Base-by-base conservation (phyloP, 352 stramenopile genomes). In the Phytophthora meadii region DNA sequence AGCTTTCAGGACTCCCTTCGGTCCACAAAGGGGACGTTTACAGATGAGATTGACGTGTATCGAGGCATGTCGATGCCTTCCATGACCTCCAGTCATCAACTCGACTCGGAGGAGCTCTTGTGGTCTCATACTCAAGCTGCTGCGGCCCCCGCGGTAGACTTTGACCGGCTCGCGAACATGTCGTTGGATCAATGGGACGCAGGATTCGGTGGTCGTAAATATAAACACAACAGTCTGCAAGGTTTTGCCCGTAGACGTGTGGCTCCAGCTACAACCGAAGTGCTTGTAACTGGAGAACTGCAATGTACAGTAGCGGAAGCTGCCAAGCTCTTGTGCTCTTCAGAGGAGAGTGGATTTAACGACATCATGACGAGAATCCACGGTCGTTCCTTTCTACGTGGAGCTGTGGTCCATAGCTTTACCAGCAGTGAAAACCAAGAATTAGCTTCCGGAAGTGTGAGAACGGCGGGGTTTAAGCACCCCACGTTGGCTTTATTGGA, bases 401-500 rank as follows among this genome's bases (percentile, higher is more conserved):
- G 71, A 24, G 41, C 57, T 1, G 34, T 84, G 8, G 54, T 81
- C 24, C 74, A 82, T 54, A 61, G 47, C 17, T 57, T 76, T 22
- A 39, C 46, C 3, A 65, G 30, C 37, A n/a, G 12, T 3, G 28
- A 39, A 0, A 32, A 37, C 7, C 37, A 49, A 22, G 25, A 40
- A 36, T 37, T 25, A 17, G 15, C 2, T 39, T 54, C 24, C 17
- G 48, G 27, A 6, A 72, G 53, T 4, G 68, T 82, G n/a, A 84
- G 82, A 52, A 79, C 54, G 6, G 64, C 64, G 8, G 66, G 57
- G 34, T 82, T 84, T 39, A 49, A 56, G 12, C 59, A 58, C 14
- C 57, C 65, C 17, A 57, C 65, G 4, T 52, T 74, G 2, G 58
- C 52, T 44, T 9, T 79, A 44, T 69, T 84, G 14, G 66, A 61